Evolutionary conservation across 192 early-diverging fungal species (phyloP), one percentile per base, ranked within the genome.

Genomic region (Chytriomyces hyalinus): DNA sequence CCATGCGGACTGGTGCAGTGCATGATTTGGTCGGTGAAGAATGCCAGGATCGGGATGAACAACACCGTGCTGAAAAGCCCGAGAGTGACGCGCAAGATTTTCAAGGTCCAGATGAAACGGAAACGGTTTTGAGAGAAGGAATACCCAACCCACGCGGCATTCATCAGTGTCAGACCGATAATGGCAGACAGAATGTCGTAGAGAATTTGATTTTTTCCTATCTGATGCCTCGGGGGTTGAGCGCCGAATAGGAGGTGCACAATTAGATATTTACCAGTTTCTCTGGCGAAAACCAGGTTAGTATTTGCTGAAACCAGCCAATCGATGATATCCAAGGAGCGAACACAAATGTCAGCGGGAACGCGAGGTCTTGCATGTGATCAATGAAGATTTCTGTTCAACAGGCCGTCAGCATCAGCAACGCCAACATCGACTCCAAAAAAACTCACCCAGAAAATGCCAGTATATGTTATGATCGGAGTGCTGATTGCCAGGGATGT

Each of bases 61-160:
- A 83, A 70, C 13, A 84, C 69, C n/a, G 78, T 86, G 0, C 81
- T 76, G 53, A 86, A 84, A 44, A 86, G 48, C 3, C 73, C 81
- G 4, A 86, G 65, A 6, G 77, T 81, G 51, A 78, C 61, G 1
- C 85, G 67, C 51, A 86, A 65, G 6, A 73, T 76, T 66, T 83
- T 82, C 20, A 86, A 65, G 13, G 85, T 84, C 85, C 85, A 86
- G 15, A 86, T 84, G 64, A 83, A 82, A 61, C 78, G 72, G 77
- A 86, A 86, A 4, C 65, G 50, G 68, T 86, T 86, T 62, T 73
- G 70, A 1, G 77, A 77, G 69, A 86, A 86, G 8, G 79, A 80
- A 45, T 81, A 84, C 24, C 83, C 85, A 7, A 84, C 85, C 78
- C 74, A 86, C 1, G 79, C 6, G 5, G 84, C 73, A 70, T 85